Evolutionary conservation across 805 yeast genomes (phyloP), one percentile per base, ranked within the genome.

Genomic region (Millerago galiae): DNA sequence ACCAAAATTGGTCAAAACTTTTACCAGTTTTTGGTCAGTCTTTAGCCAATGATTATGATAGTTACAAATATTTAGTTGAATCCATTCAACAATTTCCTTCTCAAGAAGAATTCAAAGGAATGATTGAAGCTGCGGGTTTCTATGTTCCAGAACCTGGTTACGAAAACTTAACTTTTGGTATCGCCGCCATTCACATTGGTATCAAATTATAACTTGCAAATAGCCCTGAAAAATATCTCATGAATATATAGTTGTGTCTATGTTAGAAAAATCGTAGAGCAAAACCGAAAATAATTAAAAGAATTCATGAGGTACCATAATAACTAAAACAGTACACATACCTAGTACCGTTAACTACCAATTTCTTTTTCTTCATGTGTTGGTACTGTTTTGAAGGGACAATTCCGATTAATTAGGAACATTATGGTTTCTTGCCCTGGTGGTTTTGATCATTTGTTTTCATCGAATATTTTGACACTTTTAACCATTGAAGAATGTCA

Each of bases 51-150:
- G 99, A 93, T 62, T 80, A 95, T 61, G 96, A 90, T 54, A 88
- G 96, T 24, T 93, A 93, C 64, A 97, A 93, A 63, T 93, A 93
- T 61, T 72, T 93, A 60, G 98, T 93, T 10, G 99, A 93, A 66
- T 84, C 95, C 51, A 93, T 93, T 52, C 81, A 83, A 60, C 79
- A 79, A 58, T 93, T 93, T 71, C 99, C 99, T 11, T 72, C 77
- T 52, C 98, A 93, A 71, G 95, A 89, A 54, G 81, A 81, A 37
- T 93, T 93, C 67, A 87, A 90, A 48, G 65, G 70, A 14, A 91
- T 93, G 98, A 88, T 93, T 56, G 79, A 88, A 60, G 82, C 86
- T 56, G 98, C 98, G 8, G 99, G 99, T 1, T 93, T 93, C 62
- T 82, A 83, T 50, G 83, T 86, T 43, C 95, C 95, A 54, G 88